Evolutionary conservation across 164 flowering plant species (phyloP).

Genomic region (Nelumbo lutea): DNA sequence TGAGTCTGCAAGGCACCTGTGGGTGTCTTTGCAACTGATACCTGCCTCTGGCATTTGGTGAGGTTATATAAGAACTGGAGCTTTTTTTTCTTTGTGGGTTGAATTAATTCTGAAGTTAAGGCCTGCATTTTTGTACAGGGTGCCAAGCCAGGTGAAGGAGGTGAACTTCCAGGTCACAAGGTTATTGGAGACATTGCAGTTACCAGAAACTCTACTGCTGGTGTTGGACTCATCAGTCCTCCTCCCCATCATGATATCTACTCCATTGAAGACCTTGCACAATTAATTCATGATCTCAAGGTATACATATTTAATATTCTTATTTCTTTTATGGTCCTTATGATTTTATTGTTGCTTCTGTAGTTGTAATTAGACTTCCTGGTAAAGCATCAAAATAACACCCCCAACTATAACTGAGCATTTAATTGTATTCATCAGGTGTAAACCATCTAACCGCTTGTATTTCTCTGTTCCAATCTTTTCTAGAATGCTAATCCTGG

Average conservation of each 20-base stretch:
- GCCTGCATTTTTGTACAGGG: constrained; percentile 51
- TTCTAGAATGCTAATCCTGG: constrained; percentile 82
- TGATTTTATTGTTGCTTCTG: background rate
- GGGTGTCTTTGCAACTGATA: constrained; percentile 64
- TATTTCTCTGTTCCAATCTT: constrained; percentile 1
- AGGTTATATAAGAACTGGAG: constrained; percentile 32
- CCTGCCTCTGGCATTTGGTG: constrained; percentile 53
- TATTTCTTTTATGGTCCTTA: background rate
- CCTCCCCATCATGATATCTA: constrained; percentile 99
- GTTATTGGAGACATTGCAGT: constrained; percentile 97
- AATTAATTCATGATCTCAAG: constrained; percentile 95
- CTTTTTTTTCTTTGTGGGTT: constrained; percentile 10
- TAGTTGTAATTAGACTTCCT: background rate
- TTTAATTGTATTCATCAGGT: background rate
- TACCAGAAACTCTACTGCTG: constrained; percentile 96
- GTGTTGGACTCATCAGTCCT: constrained; percentile 98
- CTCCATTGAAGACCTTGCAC: constrained; percentile 99
- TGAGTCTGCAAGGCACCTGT: constrained; percentile 62
- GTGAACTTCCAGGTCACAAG: constrained; percentile 99
- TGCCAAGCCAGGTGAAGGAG: constrained; percentile 99
- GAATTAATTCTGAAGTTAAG: constrained; percentile 9
- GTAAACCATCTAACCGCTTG: background rate
- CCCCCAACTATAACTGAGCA: background rate
- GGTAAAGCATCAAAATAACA: too few species aligned
- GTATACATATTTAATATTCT: constrained; percentile 25